phyloP scores from a whole-genome alignment of 495 filamentous ascomycete genomes.

The Hyaloscypha variabilis region DNA sequence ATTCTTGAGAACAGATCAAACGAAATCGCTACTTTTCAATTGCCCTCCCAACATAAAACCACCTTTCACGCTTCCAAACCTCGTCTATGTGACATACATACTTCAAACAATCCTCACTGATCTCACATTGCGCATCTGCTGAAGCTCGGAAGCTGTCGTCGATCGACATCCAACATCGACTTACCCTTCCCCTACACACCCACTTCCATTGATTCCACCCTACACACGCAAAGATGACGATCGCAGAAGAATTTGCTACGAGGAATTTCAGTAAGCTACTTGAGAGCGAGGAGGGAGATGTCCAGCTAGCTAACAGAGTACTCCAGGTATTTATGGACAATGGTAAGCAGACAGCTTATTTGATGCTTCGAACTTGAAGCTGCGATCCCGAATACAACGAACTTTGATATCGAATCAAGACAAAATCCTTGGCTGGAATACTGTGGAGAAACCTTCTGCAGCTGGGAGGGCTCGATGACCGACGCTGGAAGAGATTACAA shows the following conservation, averaged over 20 bases:
- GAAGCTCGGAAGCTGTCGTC: neutral
- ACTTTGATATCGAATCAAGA: neutral
- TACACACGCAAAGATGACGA: conserved; percentile 31
- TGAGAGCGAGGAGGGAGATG: neutral
- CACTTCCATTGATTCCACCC: conserved; percentile 15
- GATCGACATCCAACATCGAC: conserved; percentile 15
- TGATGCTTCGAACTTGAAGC: neutral
- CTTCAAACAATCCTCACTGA: neutral
- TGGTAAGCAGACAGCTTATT: conserved; percentile 66
- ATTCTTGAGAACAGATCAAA: conserved; percentile 6
- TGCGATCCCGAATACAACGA: neutral
- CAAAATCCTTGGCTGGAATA: neutral
- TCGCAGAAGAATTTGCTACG: conserved; percentile 78
- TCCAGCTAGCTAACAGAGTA: conserved; percentile 25
- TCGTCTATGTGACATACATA: conserved; percentile 7
- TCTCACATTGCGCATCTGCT: neutral
- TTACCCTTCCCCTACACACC: conserved; percentile 1
- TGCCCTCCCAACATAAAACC: conserved; percentile 12
- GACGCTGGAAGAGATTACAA: neutral
- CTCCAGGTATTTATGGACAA: conserved; percentile 96
- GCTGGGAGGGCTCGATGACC: neutral
- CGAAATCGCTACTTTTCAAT: conserved; percentile 8
- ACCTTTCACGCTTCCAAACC: neutral
- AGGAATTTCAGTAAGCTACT: conserved; percentile 92
- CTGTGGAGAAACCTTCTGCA: neutral